Evolutionary conservation across 2,329 filamentous ascomycete genomes (phyloP), one percentile per base, ranked within the genome.

Genomic region (Fusarium musae): DNA sequence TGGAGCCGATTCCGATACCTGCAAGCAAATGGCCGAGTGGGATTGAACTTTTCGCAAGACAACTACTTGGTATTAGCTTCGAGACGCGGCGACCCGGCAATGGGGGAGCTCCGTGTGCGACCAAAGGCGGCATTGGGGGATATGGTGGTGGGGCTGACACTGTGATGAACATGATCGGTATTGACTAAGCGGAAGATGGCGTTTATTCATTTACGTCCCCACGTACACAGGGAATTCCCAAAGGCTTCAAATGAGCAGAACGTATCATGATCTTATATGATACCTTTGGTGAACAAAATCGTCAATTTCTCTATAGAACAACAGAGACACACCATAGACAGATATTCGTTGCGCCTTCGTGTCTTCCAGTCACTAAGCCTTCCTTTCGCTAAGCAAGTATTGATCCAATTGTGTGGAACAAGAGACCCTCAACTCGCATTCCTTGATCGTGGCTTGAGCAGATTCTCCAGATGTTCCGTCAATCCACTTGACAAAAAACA

Each of bases 371-470:
- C n/a, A n/a, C n/a, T n/a, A n/a, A 39, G 12, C 9, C 34, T 21
- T 39, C 3, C 10, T 4, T 19, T 28, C 26, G 10, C 2, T 16
- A 3, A 28, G 34, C 12, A 53, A 9, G 5, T 39, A 19, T 39
- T 26, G 15, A 9, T 54, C 36, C 4, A 54, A 3, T 30, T 54
- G 15, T 2, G 2, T 9, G 9, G 19, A 13, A 26, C 26, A 54
- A 2, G 36, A 30, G 5, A 1, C 3, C 19, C 36, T 40, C 6
- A 23, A 21, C 5, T 54, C 26, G 19, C 28, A 2, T 26, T 40
- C 52, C 13, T 5, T 5, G 9, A 54, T 10, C 6, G 6, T 11
- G 15, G 17, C 36, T 4, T 0, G 23, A 17, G 6, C 5, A 1
- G 3, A 2, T 2, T 28, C 12, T 26, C 36, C 52, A n/a, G 52